Base-by-base conservation (phyloP, 306 rosid species). In the Hippophae tibetana region DNA sequence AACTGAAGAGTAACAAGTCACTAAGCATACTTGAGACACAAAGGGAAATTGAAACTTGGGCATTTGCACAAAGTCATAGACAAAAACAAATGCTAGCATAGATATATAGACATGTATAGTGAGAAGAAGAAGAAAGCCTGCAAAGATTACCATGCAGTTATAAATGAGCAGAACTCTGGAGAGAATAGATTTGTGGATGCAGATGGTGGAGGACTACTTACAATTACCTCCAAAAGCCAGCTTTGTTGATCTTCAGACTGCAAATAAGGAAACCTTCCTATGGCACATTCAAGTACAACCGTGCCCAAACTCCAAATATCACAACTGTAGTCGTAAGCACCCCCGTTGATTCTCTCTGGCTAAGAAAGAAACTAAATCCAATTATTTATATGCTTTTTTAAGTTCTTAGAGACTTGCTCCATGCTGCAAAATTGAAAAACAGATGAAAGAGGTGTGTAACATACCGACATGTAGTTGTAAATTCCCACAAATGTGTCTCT, bases 221-320 rank as follows among this genome's bases (percentile, higher is more conserved):
- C 97, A 67, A 93, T 84, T 64, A 95, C 97, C 65, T 71, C 90
- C 71, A 93, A 71, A 66, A 93, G 99, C 80, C 90, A 75, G 57
- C 68, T 71, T 78, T 93, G 85, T 69, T 88, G 86, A 78, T 88
- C 99, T 77, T 93, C 99, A 12, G 94, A 82, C 54, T 84, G 84
- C 77, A 89, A 76, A 65, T 81, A 93, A 62, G 99, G 99, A 76
- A 93, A 93, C 68, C 94, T 74, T 58, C 99, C 97, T 14, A 88
- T 88, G 64, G 99, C 95, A 79, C 99, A 93, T 76, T 93, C 97
- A 7, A 93, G 99, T 42, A 93, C 86, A 54, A 93, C 97, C 97
- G 88, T 43, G 47, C 97, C 99, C 74, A 93, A 84, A 70, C 97
- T 93, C 99, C 97, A 93, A 47, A 93, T 84, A 56, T 93, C 99